Evolutionary conservation across 768 basidiomycete genomes (phyloP), one percentile per base, ranked within the genome.

Genomic region (Suillus hirtellus): DNA sequence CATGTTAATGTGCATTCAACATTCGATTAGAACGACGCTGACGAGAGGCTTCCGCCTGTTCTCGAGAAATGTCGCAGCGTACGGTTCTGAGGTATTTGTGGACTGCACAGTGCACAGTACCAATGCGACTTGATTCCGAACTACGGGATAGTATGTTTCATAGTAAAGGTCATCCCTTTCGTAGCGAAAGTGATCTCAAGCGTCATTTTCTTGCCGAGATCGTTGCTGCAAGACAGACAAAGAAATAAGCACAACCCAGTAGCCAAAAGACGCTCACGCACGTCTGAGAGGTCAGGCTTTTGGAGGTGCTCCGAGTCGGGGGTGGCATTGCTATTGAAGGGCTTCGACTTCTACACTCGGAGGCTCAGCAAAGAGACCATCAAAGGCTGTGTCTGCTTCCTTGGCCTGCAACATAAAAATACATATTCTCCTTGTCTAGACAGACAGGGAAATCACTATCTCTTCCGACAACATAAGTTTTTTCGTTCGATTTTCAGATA

Each of bases 51-150:
- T 56, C 95, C 94, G 82, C 92, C 82, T 67, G 96, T 88, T 74
- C 87, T 44, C 19, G 43, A 8, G 92, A 56, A 88, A 86, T 6
- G 89, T 76, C 64, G 84, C 81, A 76, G 84, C 81, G 75, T 96
- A 96, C 31, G 82, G 70, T 60, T 82, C 8, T 15, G 1, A 49
- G 3, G 8, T 27, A 27, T 49, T 8, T 49, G 24, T 27, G 47
- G 8, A 27, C 47, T 27, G 7, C 47, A 49, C 8, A 37, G 35
- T 27, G 14, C 47, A 49, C 10, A 37, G 35, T 1, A 37, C 35
- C 35, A 37, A 37, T 37, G 24, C 14, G 24, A 27, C 31, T 31
- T 31, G 31, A 31, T 6, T 55, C 53, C 35, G 21, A 37, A 21
- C n/a, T 14, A 37, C 35, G 35, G 35, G 35, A 1, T 8, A 1